These are phyloP conservation scores for Choiromyces venosus DNA, from an alignment of 495 filamentous ascomycete genomes.

Conservation along the genomic window DNA sequence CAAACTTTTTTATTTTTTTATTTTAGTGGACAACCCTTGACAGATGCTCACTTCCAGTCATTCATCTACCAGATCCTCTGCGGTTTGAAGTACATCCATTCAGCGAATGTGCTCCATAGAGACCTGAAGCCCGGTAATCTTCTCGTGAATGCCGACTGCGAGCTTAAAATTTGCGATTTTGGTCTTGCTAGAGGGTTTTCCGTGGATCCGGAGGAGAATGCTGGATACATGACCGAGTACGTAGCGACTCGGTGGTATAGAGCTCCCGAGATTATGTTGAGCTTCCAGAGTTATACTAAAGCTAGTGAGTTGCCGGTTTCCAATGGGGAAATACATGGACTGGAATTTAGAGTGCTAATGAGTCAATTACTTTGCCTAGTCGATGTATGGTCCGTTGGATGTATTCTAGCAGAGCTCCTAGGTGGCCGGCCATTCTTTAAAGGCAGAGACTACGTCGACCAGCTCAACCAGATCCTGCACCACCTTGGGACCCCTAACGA, in stretches of 20 bases:
- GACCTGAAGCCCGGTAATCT: slow-evolving; percentile 96
- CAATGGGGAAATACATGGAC: background rate
- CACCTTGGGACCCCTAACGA: slow-evolving; percentile 95
- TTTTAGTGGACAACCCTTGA: slow-evolving; percentile 80
- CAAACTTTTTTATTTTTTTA: no score
- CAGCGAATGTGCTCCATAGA: slow-evolving; percentile 92
- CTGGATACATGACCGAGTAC: slow-evolving; percentile 99
- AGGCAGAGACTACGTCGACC: slow-evolving; percentile 96
- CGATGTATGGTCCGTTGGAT: slow-evolving; percentile 98
- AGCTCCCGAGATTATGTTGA: slow-evolving; percentile 98
- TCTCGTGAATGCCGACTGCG: slow-evolving; percentile 96
- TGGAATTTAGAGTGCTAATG: background rate
- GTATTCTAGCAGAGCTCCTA: slow-evolving; percentile 92
- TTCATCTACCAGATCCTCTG: slow-evolving; percentile 95
- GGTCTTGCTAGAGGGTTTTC: slow-evolving; percentile 94
- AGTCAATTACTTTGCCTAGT: slow-evolving; percentile 7
- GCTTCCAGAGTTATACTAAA: slow-evolving; percentile 99
- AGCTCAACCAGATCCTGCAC: slow-evolving; percentile 98
- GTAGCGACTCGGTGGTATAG: slow-evolving; percentile 98
- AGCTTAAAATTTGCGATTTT: slow-evolving; percentile 99
- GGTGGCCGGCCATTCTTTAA: slow-evolving; percentile 98
- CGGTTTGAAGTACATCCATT: slow-evolving; percentile 97
- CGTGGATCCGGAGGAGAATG: slow-evolving; percentile 95
- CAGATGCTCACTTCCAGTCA: slow-evolving; percentile 92
- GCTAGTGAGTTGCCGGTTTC: slow-evolving; percentile 65